These are phyloP conservation scores for Neurospora crassa DNA, from an alignment of 2,329 filamentous ascomycete genomes.

Conservation along the genomic window DNA sequence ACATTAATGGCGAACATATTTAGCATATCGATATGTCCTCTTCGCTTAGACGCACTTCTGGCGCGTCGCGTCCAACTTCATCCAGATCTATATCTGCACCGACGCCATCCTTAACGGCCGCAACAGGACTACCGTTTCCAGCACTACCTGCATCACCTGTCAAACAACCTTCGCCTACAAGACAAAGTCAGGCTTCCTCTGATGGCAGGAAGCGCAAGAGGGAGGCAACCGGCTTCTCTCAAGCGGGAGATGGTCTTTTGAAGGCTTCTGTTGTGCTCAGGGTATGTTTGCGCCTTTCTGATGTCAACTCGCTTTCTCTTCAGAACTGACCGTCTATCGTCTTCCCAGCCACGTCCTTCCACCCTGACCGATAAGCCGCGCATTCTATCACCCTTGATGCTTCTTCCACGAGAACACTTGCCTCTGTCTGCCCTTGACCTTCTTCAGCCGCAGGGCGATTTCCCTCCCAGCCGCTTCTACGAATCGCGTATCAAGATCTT, in stretches of 20 bases:
- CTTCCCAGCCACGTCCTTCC: slow-evolving; percentile 43
- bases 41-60: slow-evolving; percentile 21
- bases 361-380: slow-evolving; percentile 43
- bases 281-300: slow-evolving; percentile 24
- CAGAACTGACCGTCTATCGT: slow-evolving; percentile 12
- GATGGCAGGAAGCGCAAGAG: slow-evolving; percentile 26
- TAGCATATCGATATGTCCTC: slow-evolving; percentile 23
- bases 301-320: neutral
- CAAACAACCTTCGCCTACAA: neutral
- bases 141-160: slow-evolving; percentile 27
- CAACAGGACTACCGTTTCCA: slow-evolving; percentile 1
- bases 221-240: slow-evolving; percentile 19
- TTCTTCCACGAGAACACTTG: slow-evolving; percentile 51
- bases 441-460: slow-evolving; percentile 36
- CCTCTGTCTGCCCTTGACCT: slow-evolving; percentile 54
- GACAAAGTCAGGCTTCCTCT: neutral
- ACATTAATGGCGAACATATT: slow-evolving; percentile 21
- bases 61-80: slow-evolving; percentile 40
- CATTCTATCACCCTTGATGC: slow-evolving; percentile 49
- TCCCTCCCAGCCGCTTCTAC: slow-evolving; percentile 46
- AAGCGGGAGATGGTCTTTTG: slow-evolving; percentile 42
- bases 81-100: neutral
- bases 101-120: neutral
- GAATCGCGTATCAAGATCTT: slow-evolving; percentile 54
- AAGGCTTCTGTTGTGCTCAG: slow-evolving; percentile 42